Base-by-base conservation (phyloP, 257 asterid genomes). In the Coffea canephora region DNA sequence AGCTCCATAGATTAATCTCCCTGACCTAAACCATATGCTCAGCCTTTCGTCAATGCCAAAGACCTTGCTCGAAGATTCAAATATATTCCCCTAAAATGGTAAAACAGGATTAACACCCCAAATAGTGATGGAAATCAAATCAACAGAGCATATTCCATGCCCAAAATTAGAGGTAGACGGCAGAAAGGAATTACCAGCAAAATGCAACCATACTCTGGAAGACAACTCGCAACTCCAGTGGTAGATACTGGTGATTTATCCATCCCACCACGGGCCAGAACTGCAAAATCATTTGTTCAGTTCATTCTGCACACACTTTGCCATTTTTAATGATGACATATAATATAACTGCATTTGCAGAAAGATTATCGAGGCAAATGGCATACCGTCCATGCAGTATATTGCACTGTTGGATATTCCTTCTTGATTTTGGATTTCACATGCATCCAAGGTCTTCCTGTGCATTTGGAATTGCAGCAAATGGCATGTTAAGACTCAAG, bases 231-330 rank as follows among this genome's bases (percentile, higher is more conserved):
- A 94, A 86, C 89, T 96, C 98, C 82, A 96, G 90, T 0, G 98
- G 98, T 74, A 96, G 86, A 64, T 88, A 96, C 83, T 84, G 96
- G 85, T 96, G 97, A 84, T 94, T 96, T 69, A 96, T 84, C 98
- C 99, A 96, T 81, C 99, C 99, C 78, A 94, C 93, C 18, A 92
- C 94, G 10, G 99, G 99, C 98, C 98, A 92, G 83, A 96, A 92
- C 99, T 96, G 97, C 88, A 86, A 19, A 62, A 61, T 57, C 34
- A 34, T 27, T 61, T 27, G 75, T 27, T n/a, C 50, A 16, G 66
- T 36, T 21, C 31, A 23, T 34, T 48, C 46, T 14, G 64, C 31
- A 43, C 34, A 19, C 70, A 55, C 54, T 65, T 31, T 27, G 8
- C 25, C 21, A 1, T 54, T 48, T 34, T 68, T 6, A 54, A 12